A percentile compares a stretch with the other conserved stretches of the same genome.
phyloP scores from a whole-genome alignment of 257 asterid species.

The Ballota nigra region DNA sequence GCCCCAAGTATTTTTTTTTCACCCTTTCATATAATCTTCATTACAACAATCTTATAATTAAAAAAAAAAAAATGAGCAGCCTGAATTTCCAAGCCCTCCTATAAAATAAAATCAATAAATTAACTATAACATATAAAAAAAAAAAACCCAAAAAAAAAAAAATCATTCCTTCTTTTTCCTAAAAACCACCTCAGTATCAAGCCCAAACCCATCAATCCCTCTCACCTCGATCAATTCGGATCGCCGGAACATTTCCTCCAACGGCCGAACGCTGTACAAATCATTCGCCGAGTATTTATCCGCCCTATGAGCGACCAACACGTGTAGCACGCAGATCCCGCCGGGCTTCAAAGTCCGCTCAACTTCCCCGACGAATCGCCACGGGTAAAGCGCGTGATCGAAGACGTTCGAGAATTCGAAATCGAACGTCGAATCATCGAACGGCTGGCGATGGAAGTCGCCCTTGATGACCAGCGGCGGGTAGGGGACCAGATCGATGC shows the following conservation, averaged over 20 bases:
- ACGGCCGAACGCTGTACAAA: constrained; percentile 67
- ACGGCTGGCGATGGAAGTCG: constrained; percentile 88
- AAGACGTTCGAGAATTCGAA: constrained; percentile 93
- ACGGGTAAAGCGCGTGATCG: constrained; percentile 91
- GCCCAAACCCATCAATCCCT: constrained; percentile 74
- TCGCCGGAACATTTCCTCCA: constrained; percentile 63
- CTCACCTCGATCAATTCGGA: constrained; percentile 64
- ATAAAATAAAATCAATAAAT: background rate
- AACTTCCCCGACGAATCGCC: constrained; percentile 74
- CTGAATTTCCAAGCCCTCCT: background rate
- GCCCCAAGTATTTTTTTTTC: background rate
- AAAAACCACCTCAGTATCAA: constrained; percentile 87
- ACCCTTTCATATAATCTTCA: constrained; percentile 14
- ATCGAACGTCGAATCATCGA: constrained; percentile 55
- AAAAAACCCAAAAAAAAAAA: background rate
- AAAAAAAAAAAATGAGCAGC: background rate
- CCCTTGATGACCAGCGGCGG: constrained; percentile 92
- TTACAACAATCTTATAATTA: background rate
- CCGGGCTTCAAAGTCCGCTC: constrained; percentile 74
- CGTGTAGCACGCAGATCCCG: constrained; percentile 84
- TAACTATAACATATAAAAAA: background rate
- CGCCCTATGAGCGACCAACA: constrained; percentile 56
- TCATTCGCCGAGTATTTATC: constrained; percentile 94
- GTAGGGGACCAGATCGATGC: constrained; percentile 82
- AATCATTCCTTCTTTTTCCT: constrained; percentile 36